phyloP scores from a whole-genome alignment of 371 early-diverging fungal genomes.

The Rhizopus arrhizus region DNA sequence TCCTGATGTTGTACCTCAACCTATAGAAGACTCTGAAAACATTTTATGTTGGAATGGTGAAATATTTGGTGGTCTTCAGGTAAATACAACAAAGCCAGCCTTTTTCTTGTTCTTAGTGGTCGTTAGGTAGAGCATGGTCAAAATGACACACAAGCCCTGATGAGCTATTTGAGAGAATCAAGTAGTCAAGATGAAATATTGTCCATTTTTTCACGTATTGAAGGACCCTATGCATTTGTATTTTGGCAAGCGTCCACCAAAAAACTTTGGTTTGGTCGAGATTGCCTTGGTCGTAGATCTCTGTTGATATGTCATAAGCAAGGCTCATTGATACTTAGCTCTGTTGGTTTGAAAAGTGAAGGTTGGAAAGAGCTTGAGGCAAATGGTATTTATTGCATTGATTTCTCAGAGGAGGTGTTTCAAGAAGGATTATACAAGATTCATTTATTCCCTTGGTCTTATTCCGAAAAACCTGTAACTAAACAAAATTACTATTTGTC shows the following conservation, averaged over 20 bases:
- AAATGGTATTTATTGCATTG: conserved; percentile 65
- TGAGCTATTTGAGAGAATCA: conserved; percentile 40
- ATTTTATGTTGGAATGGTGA: conserved; percentile 85
- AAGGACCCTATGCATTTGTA: conserved; percentile 81
- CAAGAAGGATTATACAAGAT: not conserved
- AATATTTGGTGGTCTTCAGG: conserved; percentile 72
- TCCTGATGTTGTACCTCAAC: conserved; percentile 64
- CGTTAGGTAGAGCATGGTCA: conserved; percentile 35
- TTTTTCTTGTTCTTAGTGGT: not conserved
- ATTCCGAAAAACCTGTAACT: conserved; percentile 8
- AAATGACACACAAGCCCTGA: conserved; percentile 62
- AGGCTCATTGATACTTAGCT: conserved; percentile 53
- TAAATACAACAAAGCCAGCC: conserved; percentile 18
- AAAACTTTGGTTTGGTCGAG: conserved; percentile 81
- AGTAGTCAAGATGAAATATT: conserved; percentile 33
- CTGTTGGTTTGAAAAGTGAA: conserved; percentile 44
- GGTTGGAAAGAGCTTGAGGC: conserved; percentile 75
- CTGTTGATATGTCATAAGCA: conserved; percentile 59
- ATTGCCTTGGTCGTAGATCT: conserved; percentile 85
- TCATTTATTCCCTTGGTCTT: conserved; percentile 38
- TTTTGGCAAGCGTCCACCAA: conserved; percentile 56
- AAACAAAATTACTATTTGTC: not conserved
- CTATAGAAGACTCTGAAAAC: conserved; percentile 52
- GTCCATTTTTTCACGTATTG: conserved; percentile 53
- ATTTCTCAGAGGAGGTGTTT: conserved; percentile 23